These are phyloP conservation scores for Saturnispora besseyi DNA, from an alignment of 805 yeast genomes.

Conservation along the genomic window DNA sequence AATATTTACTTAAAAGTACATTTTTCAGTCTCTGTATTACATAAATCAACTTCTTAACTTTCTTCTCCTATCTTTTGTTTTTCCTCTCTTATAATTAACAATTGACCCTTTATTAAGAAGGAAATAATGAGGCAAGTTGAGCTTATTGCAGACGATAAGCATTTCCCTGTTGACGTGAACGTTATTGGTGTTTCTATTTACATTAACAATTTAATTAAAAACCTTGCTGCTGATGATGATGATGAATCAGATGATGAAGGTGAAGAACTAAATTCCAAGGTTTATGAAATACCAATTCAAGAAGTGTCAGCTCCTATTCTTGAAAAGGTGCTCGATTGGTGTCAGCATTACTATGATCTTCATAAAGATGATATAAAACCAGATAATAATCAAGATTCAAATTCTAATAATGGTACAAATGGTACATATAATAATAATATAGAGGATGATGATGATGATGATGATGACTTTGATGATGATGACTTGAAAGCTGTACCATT, in stretches of 20 bases:
- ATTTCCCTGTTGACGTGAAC: constrained; percentile 57
- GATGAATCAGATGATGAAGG: constrained; percentile 1
- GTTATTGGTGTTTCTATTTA: constrained; percentile 75
- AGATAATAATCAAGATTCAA: constrained; percentile 14
- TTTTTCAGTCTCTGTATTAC: too few species aligned
- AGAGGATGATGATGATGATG: constrained; percentile 21
- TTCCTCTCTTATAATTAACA: too few species aligned
- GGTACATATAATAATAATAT: constrained; percentile 19
- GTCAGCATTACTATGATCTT: constrained; percentile 9
- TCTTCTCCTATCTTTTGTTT: too few species aligned
- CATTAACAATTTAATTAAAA: constrained; percentile 72
- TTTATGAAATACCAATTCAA: constrained; percentile 9
- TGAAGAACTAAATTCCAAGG: not conserved
- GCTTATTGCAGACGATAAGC: constrained; percentile 50
- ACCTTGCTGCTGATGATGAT: constrained; percentile 28
- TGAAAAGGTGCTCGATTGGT: constrained; percentile 11
- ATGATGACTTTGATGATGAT: constrained; percentile 39
- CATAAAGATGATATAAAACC: constrained; percentile 1
- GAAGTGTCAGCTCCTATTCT: constrained; percentile 5
- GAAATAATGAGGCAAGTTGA: not conserved
- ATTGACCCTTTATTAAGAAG: too few species aligned
- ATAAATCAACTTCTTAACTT: too few species aligned
- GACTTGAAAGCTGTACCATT: constrained; percentile 53
- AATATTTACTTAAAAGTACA: too few species aligned
- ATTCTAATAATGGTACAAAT: constrained; percentile 17